phyloP scores from a whole-genome alignment of 2,329 filamentous ascomycete genomes.

The Penicillium sp. region DNA sequence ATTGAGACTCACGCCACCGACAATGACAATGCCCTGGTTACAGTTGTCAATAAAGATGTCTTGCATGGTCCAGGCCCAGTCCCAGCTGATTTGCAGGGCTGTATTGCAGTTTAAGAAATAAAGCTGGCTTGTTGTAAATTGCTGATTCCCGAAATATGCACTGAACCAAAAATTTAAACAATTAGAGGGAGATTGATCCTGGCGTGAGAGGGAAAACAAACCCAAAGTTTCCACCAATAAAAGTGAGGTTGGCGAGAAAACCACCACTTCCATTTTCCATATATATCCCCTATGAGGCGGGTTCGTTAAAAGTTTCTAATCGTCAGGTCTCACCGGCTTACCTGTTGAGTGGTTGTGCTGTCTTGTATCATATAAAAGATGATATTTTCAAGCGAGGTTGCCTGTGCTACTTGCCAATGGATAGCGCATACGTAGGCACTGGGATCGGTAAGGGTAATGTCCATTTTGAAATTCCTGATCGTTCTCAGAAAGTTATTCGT shows the following conservation, averaged over 20 bases:
- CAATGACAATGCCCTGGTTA: slow-evolving; percentile 47
- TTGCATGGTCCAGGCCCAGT: slow-evolving; percentile 56
- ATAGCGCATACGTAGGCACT: slow-evolving; percentile 47
- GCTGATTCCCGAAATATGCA: slow-evolving; percentile 54
- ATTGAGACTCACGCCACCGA: slow-evolving; percentile 20
- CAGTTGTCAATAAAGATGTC: slow-evolving; percentile 50
- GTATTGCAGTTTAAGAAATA: slow-evolving; percentile 50
- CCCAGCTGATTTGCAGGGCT: slow-evolving; percentile 54
- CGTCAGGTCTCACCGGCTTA: too few species aligned
- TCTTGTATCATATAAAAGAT: slow-evolving; percentile 62
- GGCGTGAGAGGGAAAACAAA: too few species aligned
- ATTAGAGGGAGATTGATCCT: too few species aligned
- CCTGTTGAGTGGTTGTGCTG: slow-evolving; percentile 16
- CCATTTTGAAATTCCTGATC: slow-evolving; percentile 22
- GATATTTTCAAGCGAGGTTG: slow-evolving; percentile 68
- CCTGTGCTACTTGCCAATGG: slow-evolving; percentile 73
- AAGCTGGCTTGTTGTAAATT: slow-evolving; percentile 56
- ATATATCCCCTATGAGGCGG: slow-evolving; percentile 24
- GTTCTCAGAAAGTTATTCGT: slow-evolving; percentile 22
- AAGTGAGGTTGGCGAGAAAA: slow-evolving; percentile 55
- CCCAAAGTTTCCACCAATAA: slow-evolving; percentile 58
- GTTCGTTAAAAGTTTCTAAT: too few species aligned
- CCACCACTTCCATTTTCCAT: slow-evolving; percentile 48
- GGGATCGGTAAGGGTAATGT: slow-evolving; percentile 29
- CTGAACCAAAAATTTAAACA: too few species aligned